Evolutionary conservation across 495 filamentous ascomycete species (phyloP).

Genomic region (Penicillium maclennaniae): DNA sequence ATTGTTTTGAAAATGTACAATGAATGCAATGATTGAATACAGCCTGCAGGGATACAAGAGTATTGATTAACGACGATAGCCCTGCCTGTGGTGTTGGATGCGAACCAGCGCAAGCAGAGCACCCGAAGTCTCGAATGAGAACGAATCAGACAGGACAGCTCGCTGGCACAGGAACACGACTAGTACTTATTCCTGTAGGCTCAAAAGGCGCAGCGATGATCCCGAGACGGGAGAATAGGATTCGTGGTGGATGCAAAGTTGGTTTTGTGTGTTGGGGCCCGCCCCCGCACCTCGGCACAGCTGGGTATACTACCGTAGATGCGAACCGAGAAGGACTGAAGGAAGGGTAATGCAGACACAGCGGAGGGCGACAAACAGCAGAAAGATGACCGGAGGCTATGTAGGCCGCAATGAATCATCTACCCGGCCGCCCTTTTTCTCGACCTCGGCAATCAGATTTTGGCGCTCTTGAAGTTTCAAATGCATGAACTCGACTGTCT

Average conservation of each 20-base stretch:
- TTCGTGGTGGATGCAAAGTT: constrained; percentile 14
- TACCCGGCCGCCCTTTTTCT: constrained; percentile 55
- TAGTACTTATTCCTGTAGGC: background rate
- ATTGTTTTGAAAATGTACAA: constrained; percentile 1
- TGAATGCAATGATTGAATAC: background rate
- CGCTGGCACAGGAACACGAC: background rate
- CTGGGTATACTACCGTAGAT: background rate
- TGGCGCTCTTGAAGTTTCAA: constrained; percentile 60
- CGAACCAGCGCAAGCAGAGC: background rate
- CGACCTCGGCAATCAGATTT: constrained; percentile 58
- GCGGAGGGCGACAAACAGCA: background rate
- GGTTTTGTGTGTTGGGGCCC: constrained; percentile 12
- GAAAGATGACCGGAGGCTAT: constrained; percentile 7
- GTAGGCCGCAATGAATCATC: constrained; percentile 44
- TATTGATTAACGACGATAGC: background rate
- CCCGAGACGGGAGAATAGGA: constrained; percentile 7
- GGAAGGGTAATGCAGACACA: constrained; percentile 1
- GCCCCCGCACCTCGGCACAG: constrained; percentile 18
- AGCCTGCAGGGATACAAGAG: background rate
- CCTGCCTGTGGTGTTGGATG: background rate
- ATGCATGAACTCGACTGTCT: constrained; percentile 69
- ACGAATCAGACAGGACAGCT: background rate
- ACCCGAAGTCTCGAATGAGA: background rate
- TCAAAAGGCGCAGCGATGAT: background rate
- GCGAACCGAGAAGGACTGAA: background rate